Evolutionary conservation across 768 basidiomycete species (phyloP), one percentile per base, ranked within the genome.

Genomic region (Suillus clintonianus): DNA sequence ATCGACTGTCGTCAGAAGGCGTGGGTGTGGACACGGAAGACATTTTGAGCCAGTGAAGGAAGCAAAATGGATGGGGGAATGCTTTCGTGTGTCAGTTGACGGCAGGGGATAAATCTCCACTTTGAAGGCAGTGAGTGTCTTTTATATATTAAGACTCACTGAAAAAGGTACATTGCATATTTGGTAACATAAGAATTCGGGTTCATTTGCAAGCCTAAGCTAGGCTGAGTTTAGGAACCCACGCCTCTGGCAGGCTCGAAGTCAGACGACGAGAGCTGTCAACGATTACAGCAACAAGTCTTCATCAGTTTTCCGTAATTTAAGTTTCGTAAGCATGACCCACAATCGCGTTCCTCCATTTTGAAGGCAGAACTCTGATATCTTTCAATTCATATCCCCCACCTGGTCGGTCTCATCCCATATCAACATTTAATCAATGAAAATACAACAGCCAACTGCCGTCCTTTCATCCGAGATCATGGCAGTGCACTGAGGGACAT

Each of bases 201-300:
- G 19, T 22, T 57, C 30, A 62, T 69, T 71, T 63, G 63, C 64
- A 65, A 62, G 42, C 60, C 72, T 66, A 69, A 53, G 51, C 51
- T 53, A 53, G 51, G 51, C 72, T 69, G 63, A 62, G 65, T 64
- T 61, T 70, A 74, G 66, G 71, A 61, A 72, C 69, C 72, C 72
- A 74, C 72, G 73, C 71, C 62, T 72, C 53, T 70, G 71, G 59
- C 71, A 72, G 72, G 72, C 64, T 71, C 67, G 65, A 69, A 61
- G 70, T 68, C 68, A 74, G 72, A 72, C 68, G 71, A 72, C 68
- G 63, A 64, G 69, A 53, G 67, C 62, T 65, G 71, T 66, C 72
- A 37, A 72, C 72, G 43, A 73, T 65, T 73, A 69, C 70, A 72
- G 70, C 65, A 68, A 72, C 58, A 70, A 62, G 62, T 61, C 71